phyloP scores from a whole-genome alignment of 495 filamentous ascomycete genomes.

The Choiromyces venosus region DNA sequence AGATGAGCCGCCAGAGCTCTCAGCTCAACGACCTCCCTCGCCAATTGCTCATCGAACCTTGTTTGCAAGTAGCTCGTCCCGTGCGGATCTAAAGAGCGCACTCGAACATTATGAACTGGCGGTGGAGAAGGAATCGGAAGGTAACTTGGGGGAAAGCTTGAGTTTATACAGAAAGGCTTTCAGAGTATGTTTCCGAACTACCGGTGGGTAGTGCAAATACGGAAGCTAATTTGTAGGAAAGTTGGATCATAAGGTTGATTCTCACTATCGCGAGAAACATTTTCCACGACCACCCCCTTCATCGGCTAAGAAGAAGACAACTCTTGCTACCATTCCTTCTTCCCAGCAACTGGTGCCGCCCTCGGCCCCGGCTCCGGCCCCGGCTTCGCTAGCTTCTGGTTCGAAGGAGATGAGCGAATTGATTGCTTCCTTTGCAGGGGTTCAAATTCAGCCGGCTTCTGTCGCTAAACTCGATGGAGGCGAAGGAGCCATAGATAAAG shows the following conservation, averaged over 20 bases:
- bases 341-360: constrained; percentile 51
- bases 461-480: constrained; percentile 39
- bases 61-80: not conserved
- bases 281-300: constrained; percentile 57
- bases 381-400: constrained; percentile 14
- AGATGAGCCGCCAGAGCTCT: not conserved
- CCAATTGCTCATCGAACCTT: constrained; percentile 13
- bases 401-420: constrained; percentile 53
- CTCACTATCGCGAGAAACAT: constrained; percentile 82
- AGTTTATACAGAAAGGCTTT: constrained; percentile 86
- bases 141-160: constrained; percentile 83
- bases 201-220: constrained; percentile 13
- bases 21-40: constrained; percentile 1
- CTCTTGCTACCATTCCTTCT: constrained; percentile 46
- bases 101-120: constrained; percentile 91
- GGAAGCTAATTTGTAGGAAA: constrained; percentile 43
- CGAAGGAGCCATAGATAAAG: constrained; percentile 50
- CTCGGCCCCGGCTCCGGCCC: constrained; percentile 57
- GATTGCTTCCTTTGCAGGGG: constrained; percentile 63
- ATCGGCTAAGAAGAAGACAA: constrained; percentile 24
- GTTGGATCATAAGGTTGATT: constrained; percentile 79
- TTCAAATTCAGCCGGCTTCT: constrained; percentile 56
- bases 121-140: constrained; percentile 77
- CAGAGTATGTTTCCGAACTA: constrained; percentile 50
- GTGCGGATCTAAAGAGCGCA: constrained; percentile 52